These are phyloP conservation scores for Aspergillus coremiiformis DNA, from an alignment of 495 filamentous ascomycete genomes.

Conservation along the genomic window DNA sequence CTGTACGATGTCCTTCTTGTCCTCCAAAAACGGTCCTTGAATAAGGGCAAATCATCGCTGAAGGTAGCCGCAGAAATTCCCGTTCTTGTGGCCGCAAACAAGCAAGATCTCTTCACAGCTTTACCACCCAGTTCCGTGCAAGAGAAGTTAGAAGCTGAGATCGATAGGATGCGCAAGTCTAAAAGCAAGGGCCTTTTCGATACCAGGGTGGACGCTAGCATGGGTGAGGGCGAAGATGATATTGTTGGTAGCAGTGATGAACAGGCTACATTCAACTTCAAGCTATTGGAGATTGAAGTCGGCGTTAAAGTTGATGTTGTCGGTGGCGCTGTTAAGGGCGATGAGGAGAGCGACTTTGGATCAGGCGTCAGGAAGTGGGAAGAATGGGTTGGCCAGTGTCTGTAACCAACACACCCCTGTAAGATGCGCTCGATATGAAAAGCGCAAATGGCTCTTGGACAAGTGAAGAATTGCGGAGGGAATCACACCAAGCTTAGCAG, in stretches of 20 bases:
- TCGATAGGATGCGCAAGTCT: slow-evolving; percentile 68
- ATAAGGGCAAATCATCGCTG: slow-evolving; percentile 40
- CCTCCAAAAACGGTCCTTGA: slow-evolving; percentile 67
- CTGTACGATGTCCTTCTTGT: slow-evolving; percentile 77
- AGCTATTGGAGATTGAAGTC: slow-evolving; percentile 72
- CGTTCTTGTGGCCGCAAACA: slow-evolving; percentile 84
- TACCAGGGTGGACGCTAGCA: slow-evolving; percentile 46
- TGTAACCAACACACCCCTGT: slow-evolving; percentile 28
- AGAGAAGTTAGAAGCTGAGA: slow-evolving; percentile 69
- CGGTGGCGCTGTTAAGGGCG: slow-evolving; percentile 70
- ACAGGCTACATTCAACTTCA: slow-evolving; percentile 69
- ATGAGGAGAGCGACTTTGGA: slow-evolving; percentile 44
- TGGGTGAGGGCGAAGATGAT: slow-evolving; percentile 67
- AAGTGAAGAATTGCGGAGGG: not conserved
- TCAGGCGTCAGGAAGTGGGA: slow-evolving; percentile 74
- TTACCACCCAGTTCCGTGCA: slow-evolving; percentile 73
- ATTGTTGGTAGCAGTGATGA: slow-evolving; percentile 72
- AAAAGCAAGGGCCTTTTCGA: slow-evolving; percentile 77
- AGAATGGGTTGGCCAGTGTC: slow-evolving; percentile 67
- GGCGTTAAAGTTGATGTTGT: slow-evolving; percentile 65
- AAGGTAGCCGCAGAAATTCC: slow-evolving; percentile 57
- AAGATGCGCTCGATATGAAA: not conserved
- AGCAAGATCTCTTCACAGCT: slow-evolving; percentile 91
- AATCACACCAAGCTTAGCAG: not conserved
- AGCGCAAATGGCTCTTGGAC: not conserved